phyloP scores from a whole-genome alignment of 208 protist species.

The Willaertia magna region DNA sequence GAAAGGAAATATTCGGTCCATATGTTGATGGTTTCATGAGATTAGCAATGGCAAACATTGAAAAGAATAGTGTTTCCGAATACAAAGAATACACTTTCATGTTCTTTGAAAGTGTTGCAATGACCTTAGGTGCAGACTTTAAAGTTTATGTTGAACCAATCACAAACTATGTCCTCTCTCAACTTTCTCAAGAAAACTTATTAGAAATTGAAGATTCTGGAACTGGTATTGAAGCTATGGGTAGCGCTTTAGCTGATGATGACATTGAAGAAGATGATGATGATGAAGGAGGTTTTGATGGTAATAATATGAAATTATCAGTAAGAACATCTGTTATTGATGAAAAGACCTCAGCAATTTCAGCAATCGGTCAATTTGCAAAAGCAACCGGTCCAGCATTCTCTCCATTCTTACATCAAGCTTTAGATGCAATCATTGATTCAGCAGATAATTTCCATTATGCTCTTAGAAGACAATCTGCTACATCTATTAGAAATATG shows the following conservation, averaged over 20 bases:
- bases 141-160: neutral
- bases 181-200: conserved; percentile 11
- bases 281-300: conserved; percentile 2
- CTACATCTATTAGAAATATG: neutral
- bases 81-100: conserved; percentile 16
- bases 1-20: conserved; percentile 46
- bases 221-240: neutral
- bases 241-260: neutral
- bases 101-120: conserved; percentile 23
- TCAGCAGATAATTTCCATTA: conserved; percentile 13
- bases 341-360: conserved; percentile 18
- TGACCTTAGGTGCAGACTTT: conserved; percentile 15
- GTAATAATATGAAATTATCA: neutral
- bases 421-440: neutral
- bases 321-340: conserved; percentile 20
- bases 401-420: neutral
- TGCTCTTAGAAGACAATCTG: neutral
- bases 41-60: neutral
- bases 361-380: neutral
- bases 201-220: neutral
- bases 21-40: conserved; percentile 12
- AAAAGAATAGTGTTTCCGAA: conserved; percentile 18
- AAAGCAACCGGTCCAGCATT: neutral
- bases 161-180: neutral
- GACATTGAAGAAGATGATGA: conserved; percentile 4